Base-by-base conservation (phyloP, 2,329 filamentous ascomycete species). In the Xylariaceae sp. region DNA sequence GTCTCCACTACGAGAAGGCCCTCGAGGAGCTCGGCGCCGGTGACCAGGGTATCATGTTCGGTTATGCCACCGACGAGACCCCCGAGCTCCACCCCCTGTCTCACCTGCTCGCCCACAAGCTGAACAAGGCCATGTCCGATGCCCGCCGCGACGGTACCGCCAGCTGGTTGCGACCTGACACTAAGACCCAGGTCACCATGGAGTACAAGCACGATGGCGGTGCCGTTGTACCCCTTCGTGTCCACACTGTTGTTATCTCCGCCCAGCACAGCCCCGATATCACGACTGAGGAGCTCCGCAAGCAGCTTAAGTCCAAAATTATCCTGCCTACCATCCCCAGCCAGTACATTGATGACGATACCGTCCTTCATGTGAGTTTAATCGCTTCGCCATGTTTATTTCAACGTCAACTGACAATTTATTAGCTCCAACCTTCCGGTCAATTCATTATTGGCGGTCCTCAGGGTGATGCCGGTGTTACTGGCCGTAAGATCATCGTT, bases 21-120 rank as follows among this genome's bases (percentile, higher is more conserved):
- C 87, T 99, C 44, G 94, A 99, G 85, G 86, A 95, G 77, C 86
- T 99, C 60, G 94, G 94, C 75, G 94, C 94, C 57, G 94, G 94
- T 87, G 94, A 99, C 77, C 94, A 99, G 82, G 94, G 94, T 81
- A 96, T 99, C 82, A 99, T 99, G 94, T 99, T 99, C 76, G 94
- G 94, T 67, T 99, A 99, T 82, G 94, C 94, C 73, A 96, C 94
- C 67, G 94, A 99, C 68, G 94, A 99, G 83, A 97, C 94, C 66
- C 91, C 92, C 56, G 94, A 99, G 80, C 83, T 95, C 64, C 89
- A 97, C 71, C 94, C 94, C 61, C 81, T 99, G 67, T 97, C 92
- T 66, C 82, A 97, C 63, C 83, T 92, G 67, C 85, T 97, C 68
- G 87, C 94, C 68, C 94, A 99, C 85, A 90, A 91, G 82, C 89